Evolutionary conservation across 2,329 filamentous ascomycete species (phyloP), one percentile per base, ranked within the genome.

Genomic region (Dichotomopilus funicola): DNA sequence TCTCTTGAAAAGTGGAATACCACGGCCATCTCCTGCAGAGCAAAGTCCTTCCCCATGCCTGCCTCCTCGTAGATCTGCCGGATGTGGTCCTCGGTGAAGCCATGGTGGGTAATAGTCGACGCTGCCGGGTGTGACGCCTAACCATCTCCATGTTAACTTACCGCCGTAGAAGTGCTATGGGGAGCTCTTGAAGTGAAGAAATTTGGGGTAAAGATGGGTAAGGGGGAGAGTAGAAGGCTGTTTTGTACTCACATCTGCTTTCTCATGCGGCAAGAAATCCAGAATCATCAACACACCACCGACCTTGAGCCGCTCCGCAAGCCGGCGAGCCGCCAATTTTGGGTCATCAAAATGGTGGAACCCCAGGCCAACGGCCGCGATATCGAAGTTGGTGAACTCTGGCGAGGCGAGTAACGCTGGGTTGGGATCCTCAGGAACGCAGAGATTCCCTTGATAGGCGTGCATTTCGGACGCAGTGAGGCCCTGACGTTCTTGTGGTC

Each of bases 331-430:
- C 0, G 83, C 81, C 35, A 84, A 71, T 1, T 73, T 74, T 4
- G 86, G 82, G 63, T 89, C 76, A 58, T 82, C 79, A 54, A 89
- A 86, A 67, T 89, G 86, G 54, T 67, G 65, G 51, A 66, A 64
- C 6, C 63, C 65, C 5, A 67, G 58, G 4, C 65, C 83, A 13
- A 88, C 79, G 43, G 77, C 78, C 5, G 80, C 80, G 8, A 87
- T 65, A 67, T 92, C 87, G 65, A 92, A 90, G 65, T 82, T 75
- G 67, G 77, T 80, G 72, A 87, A 89, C 36, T 83, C 77, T 8
- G 79, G 72, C 49, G 77, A 78, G 41, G 80, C 73, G 59, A 91
- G 78, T 27, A 78, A 71, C 1, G 75, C 71, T 13, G 86, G 76
- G 43, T 76, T 72, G 3, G 75, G 65, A 47, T 78, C 73, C 7